These are phyloP conservation scores for Neonectria neomacrospora DNA, from an alignment of 2,329 filamentous ascomycete genomes.

Conservation along the genomic window DNA sequence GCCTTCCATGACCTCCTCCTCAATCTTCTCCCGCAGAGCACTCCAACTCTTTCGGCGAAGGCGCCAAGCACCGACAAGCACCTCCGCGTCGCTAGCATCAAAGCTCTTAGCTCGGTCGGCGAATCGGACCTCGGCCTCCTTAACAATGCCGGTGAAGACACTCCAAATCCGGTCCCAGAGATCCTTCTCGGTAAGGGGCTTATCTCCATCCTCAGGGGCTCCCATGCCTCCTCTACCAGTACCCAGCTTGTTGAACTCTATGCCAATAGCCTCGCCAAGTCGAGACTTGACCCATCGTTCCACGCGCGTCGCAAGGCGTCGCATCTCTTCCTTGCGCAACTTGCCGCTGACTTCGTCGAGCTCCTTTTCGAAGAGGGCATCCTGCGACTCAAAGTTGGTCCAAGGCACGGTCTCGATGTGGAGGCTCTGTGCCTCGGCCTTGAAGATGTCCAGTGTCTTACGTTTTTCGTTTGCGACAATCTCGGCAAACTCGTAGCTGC, in stretches of 20 bases:
- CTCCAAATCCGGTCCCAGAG: slow-evolving; percentile 97
- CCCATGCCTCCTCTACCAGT: slow-evolving; percentile 86
- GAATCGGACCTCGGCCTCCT: slow-evolving; percentile 87
- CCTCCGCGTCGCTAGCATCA: slow-evolving; percentile 90
- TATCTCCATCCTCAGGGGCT: slow-evolving; percentile 81
- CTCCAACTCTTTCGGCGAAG: slow-evolving; percentile 94
- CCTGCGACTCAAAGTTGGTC: slow-evolving; percentile 87
- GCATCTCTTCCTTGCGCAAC: slow-evolving; percentile 94
- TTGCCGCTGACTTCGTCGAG: slow-evolving; percentile 87
- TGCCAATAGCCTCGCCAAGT: slow-evolving; percentile 84
- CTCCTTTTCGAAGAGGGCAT: slow-evolving; percentile 86
- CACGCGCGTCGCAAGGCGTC: slow-evolving; percentile 86
- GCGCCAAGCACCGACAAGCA: slow-evolving; percentile 92
- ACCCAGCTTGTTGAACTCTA: slow-evolving; percentile 96
- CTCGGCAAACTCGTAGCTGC: slow-evolving; percentile 91
- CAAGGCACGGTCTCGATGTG: slow-evolving; percentile 83
- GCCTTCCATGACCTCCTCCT: slow-evolving; percentile 98
- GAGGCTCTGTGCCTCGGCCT: slow-evolving; percentile 77
- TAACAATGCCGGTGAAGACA: slow-evolving; percentile 83
- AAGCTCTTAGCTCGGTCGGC: slow-evolving; percentile 91
- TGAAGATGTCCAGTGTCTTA: slow-evolving; percentile 78
- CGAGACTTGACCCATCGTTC: slow-evolving; percentile 94
- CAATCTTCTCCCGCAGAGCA: slow-evolving; percentile 87
- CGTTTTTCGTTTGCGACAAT: slow-evolving; percentile 88
- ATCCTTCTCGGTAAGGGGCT: slow-evolving; percentile 79